Conservation (phyloP, 495 filamentous ascomycete species). For the Mycothermus thermophilus region DNA sequence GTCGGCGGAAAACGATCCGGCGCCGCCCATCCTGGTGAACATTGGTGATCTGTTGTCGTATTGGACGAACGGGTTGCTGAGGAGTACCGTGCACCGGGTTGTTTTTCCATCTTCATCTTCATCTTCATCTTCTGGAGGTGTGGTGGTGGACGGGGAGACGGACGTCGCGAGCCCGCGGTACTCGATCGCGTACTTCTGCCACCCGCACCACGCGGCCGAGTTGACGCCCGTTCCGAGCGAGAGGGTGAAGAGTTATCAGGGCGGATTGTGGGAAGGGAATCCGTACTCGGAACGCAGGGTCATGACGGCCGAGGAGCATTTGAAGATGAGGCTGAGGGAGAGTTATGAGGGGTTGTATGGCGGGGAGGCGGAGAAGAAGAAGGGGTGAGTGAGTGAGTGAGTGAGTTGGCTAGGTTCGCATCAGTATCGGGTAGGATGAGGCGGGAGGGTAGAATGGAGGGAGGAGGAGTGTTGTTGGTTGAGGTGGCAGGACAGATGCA, state of each 20-base stretch:
- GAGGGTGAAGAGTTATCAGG: constrained; percentile 20
- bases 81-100: constrained; percentile 79
- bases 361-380: no score
- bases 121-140: constrained; percentile 1
- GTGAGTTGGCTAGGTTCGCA: not conserved
- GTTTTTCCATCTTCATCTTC: constrained; percentile 43
- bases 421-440: not conserved
- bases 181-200: constrained; percentile 84
- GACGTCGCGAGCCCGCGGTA: constrained; percentile 43
- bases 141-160: constrained; percentile 43
- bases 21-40: constrained; percentile 77
- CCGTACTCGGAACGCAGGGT: constrained; percentile 37
- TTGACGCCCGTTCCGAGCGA: constrained; percentile 64
- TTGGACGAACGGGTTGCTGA: constrained; percentile 79
- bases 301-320: constrained; percentile 74
- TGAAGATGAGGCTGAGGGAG: constrained; percentile 38
- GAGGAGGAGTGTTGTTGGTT: no score
- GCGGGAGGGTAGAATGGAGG: no score
- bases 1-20: constrained; percentile 36
- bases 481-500: no score
- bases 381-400: not conserved
- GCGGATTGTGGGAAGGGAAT: constrained; percentile 22
- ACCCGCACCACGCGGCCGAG: constrained; percentile 59
- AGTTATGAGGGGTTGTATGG: constrained; percentile 8
- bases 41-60: constrained; percentile 83